A percentile compares a stretch with the other conserved stretches of the same genome.
Conservation (phyloP, 208 protist genomes). For the Leishmania guyanensis region DNA sequence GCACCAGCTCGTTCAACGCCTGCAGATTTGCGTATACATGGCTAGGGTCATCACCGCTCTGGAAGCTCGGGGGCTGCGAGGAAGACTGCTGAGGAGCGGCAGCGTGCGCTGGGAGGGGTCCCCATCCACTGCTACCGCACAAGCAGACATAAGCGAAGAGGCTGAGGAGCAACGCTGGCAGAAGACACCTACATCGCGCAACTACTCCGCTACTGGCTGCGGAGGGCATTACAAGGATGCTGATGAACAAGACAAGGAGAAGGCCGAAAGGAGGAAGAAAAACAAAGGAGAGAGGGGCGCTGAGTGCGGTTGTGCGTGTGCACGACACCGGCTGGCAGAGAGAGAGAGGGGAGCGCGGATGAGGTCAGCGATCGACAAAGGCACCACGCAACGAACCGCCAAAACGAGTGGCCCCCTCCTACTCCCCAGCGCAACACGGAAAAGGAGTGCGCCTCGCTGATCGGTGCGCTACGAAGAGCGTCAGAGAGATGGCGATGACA, state of each 20-base stretch:
- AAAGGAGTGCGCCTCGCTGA: background rate
- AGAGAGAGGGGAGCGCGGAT: background rate
- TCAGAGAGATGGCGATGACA: background rate
- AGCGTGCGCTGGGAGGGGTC: background rate
- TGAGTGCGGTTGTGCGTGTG: background rate
- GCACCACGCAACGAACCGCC: background rate
- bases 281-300: background rate
- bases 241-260: background rate
- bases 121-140: background rate
- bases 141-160: background rate
- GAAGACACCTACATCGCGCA: background rate
- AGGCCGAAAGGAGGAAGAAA: conserved; percentile 17
- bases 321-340: background rate
- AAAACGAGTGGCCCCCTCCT: background rate
- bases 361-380: background rate
- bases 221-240: background rate
- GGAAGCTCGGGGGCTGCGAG: background rate
- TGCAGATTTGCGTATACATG: conserved; percentile 16
- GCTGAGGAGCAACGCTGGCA: background rate
- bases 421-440: background rate
- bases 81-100: background rate
- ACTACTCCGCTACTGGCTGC: background rate
- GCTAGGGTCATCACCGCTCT: background rate
- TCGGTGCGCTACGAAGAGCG: background rate
- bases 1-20: conserved; percentile 12